Conservation (phyloP, 495 filamentous ascomycete genomes). For the Aspergillus nidulans region DNA sequence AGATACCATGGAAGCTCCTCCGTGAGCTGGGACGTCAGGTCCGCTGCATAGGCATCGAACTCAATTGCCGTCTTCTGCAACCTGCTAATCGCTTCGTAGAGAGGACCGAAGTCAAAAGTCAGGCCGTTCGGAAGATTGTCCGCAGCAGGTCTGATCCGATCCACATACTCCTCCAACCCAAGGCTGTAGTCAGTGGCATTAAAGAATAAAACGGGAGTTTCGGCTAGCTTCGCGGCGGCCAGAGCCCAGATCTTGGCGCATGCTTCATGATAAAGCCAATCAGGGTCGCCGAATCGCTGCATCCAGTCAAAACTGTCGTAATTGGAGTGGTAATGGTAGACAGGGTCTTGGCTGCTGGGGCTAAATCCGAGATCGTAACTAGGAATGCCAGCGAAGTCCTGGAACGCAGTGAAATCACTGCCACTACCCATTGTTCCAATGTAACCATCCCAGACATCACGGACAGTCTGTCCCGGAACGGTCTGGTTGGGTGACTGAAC, state of each 20-base stretch:
- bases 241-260: constrained; percentile 55
- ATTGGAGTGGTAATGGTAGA: constrained; percentile 77
- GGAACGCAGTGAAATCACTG: constrained; percentile 71
- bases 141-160: constrained; percentile 48
- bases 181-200: constrained; percentile 46
- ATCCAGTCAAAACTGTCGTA: constrained; percentile 77
- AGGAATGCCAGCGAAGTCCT: constrained; percentile 67
- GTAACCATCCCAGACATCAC: constrained; percentile 55
- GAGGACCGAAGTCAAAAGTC: constrained; percentile 39
- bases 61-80: constrained; percentile 42
- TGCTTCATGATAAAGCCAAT: constrained; percentile 58
- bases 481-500: constrained; percentile 78
- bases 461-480: constrained; percentile 58
- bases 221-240: constrained; percentile 42
- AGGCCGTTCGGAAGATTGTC: constrained; percentile 20
- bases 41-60: constrained; percentile 54
- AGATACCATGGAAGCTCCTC: constrained; percentile 69
- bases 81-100: constrained; percentile 45
- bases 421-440: constrained; percentile 67
- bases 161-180: constrained; percentile 45
- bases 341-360: constrained; percentile 36
- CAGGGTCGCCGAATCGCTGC: constrained; percentile 61
- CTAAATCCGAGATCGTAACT: constrained; percentile 59
- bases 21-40: constrained; percentile 44
- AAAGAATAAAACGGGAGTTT: constrained; percentile 44